Percentiles rank a stretch among this genome's conserved stretches.
Conservation (phyloP, 768 basidiomycete species). For the Tricholoma sp. region DNA sequence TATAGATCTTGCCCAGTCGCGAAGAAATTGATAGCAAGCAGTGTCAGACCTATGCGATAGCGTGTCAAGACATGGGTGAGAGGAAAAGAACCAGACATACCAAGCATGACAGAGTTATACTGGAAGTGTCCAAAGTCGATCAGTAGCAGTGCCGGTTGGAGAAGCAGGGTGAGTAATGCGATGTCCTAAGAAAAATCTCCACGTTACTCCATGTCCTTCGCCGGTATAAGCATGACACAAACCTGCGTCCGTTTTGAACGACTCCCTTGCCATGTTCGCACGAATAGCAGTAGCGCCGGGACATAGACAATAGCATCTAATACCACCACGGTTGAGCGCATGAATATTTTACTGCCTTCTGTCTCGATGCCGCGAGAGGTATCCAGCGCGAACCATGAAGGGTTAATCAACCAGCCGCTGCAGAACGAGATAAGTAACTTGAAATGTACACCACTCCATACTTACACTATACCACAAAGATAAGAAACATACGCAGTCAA, state of each 20-base stretch:
- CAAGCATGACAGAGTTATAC: slow-evolving; percentile 94
- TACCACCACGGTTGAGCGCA: slow-evolving; percentile 71
- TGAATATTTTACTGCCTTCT: slow-evolving; percentile 61
- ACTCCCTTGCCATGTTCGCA: slow-evolving; percentile 56
- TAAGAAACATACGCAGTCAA: slow-evolving; percentile 88
- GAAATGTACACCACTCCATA: slow-evolving; percentile 7
- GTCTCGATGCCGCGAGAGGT: slow-evolving; percentile 71
- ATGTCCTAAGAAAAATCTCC: slow-evolving; percentile 41
- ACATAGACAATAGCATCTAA: slow-evolving; percentile 72
- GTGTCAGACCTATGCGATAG: slow-evolving; percentile 50
- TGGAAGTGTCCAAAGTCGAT: slow-evolving; percentile 95
- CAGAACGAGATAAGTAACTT: background rate
- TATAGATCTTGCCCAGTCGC: slow-evolving; percentile 62
- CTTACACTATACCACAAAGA: slow-evolving; percentile 74
- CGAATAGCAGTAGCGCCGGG: slow-evolving; percentile 67
- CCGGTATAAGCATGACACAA: slow-evolving; percentile 11
- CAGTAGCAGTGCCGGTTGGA: slow-evolving; percentile 80
- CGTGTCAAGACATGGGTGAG: background rate
- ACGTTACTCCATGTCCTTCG: background rate
- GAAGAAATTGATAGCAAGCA: slow-evolving; percentile 68
- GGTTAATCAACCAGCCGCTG: slow-evolving; percentile 36
- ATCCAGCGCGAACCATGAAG: slow-evolving; percentile 67
- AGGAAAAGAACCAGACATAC: slow-evolving; percentile 29
- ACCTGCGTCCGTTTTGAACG: slow-evolving; percentile 81
- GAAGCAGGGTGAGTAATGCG: slow-evolving; percentile 64